Evolutionary conservation across 1,139 yeast genomes (phyloP), one percentile per base, ranked within the genome.

Genomic region (Meyerozyma carpophila): DNA sequence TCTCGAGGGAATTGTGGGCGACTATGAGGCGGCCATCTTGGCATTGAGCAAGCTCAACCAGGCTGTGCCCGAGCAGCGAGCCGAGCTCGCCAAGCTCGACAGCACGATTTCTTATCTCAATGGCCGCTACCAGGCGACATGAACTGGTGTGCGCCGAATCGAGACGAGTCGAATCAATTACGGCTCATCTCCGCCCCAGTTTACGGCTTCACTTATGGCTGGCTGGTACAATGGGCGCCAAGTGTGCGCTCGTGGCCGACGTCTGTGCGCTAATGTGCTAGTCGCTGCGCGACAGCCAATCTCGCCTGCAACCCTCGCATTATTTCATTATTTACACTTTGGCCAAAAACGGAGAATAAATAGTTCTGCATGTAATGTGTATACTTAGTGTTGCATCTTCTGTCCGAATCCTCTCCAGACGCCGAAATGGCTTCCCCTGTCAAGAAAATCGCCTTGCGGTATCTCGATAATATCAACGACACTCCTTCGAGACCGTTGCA

Each of bases 41-140:
- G 47, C 48, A 41, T 49, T 68, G 38, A 49, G 54, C 36, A 54
- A 58, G 10, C 50, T 70, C 36, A 70, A 66, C 46, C 55, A 50
- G 21, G 45, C 47, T 1, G 56, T 72, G 8, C 76, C 76, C 2
- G 56, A 50, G 39, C 63, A 65, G 38, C 54, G 57, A 41, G 62
- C 66, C 1, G 70, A 67, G 40, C 53, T 72, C 40, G 63, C 60
- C 37, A 52, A 57, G 31, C 53, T 65, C 38, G 60, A 62, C 37
- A 67, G 66, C 24, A 61, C 70, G 6, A 54, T 67, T 8, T 49
- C 51, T 29, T 67, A 70, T 44, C 54, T 72, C 39, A 40, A 28
- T 8, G 20, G 21, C 2, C 32, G 11, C 6, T 14, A 37, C 40
- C n/a, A 16, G n/a, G 39, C 36, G 16, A 32, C 24, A 32, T n/a